Conservation (phyloP, 768 basidiomycete species). For the Suillus variegatus region DNA sequence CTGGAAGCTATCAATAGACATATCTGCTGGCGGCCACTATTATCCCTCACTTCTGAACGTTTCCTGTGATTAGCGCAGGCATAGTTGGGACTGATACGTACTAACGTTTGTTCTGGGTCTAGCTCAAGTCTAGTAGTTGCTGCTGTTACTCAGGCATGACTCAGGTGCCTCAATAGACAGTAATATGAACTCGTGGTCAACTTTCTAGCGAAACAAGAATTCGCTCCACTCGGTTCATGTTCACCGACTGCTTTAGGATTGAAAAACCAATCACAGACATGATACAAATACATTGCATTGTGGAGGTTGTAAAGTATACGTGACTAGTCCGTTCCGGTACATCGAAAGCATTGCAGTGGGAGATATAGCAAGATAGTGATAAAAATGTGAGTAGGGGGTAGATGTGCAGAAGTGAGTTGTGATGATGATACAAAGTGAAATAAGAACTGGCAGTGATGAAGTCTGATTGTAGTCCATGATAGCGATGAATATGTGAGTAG, state of each 20-base stretch:
- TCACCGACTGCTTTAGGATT: neutral
- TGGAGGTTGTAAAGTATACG: neutral
- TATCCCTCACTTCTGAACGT: neutral
- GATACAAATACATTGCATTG: neutral
- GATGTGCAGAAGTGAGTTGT: neutral
- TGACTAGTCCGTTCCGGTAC: neutral
- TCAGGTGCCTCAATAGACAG: neutral
- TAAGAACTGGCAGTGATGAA: neutral
- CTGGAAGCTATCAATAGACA: neutral
- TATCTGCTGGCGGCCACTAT: neutral
- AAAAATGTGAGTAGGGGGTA: neutral
- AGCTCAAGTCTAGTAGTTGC: neutral
- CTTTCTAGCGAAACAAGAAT: neutral
- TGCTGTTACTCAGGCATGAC: neutral
- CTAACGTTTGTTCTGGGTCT: neutral
- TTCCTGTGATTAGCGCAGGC: neutral
- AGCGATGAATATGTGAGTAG: neutral
- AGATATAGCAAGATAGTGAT: slow-evolving; percentile 4
- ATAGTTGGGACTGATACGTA: neutral
- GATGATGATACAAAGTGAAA: slow-evolving; percentile 1
- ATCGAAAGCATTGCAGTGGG: neutral
- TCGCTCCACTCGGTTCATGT: neutral
- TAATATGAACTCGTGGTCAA: neutral
- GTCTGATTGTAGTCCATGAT: neutral
- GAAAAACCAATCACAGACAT: neutral